These are phyloP conservation scores for Amaranthus hypochondriacus DNA, from an alignment of 148 eudicot genomes.

Conservation along the genomic window DNA sequence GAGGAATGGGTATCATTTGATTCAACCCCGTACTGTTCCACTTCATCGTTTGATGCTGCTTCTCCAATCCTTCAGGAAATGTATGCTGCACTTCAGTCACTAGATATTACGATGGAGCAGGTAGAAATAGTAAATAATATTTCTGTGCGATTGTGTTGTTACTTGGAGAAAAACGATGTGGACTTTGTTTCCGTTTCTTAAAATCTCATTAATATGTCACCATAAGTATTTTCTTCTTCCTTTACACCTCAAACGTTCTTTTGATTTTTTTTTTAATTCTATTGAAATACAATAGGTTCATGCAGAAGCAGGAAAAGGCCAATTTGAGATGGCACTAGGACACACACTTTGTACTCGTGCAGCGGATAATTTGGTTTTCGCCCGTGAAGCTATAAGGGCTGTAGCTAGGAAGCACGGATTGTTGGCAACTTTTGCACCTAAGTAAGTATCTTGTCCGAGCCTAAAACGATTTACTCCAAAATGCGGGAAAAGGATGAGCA, in stretches of 20 bases:
- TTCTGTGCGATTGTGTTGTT: slow-evolving; percentile 1
- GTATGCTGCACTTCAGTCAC: slow-evolving; percentile 50
- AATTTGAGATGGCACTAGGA: slow-evolving; percentile 73
- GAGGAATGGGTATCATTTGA: slow-evolving; percentile 92
- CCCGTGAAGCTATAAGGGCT: slow-evolving; percentile 73
- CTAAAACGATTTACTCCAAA: neutral
- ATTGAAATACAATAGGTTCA: slow-evolving; percentile 50
- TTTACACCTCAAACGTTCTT: neutral
- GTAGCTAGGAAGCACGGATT: slow-evolving; percentile 91
- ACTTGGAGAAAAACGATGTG: neutral
- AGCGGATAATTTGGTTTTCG: slow-evolving; percentile 71
- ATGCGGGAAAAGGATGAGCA: too few species aligned
- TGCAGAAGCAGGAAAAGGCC: slow-evolving; percentile 92
- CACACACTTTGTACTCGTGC: slow-evolving; percentile 59
- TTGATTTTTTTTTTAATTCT: neutral
- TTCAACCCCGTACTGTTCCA: slow-evolving; percentile 70
- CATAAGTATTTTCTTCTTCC: neutral
- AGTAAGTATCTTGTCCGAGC: slow-evolving; percentile 42
- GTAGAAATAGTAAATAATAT: slow-evolving; percentile 29
- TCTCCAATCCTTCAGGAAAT: slow-evolving; percentile 67
- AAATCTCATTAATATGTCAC: neutral
- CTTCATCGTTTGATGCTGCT: slow-evolving; percentile 77
- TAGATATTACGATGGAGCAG: slow-evolving; percentile 81
- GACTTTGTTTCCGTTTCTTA: neutral
- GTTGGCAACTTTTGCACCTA: slow-evolving; percentile 91